Evolutionary conservation across 768 basidiomycete genomes (phyloP).

Genomic region (Cyclocybe cylindracea): DNA sequence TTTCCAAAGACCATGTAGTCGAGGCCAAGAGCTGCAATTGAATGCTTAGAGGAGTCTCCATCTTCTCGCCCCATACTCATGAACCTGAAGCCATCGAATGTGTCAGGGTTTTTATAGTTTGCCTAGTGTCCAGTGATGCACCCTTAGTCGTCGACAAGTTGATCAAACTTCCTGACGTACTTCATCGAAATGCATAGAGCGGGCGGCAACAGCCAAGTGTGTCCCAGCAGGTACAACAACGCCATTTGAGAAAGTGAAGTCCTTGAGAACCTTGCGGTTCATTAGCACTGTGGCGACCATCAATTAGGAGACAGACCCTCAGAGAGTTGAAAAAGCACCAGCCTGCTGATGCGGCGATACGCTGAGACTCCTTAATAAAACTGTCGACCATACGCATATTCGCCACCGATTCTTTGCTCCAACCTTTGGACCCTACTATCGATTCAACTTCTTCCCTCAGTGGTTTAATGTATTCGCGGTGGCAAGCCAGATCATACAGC

Average conservation of each 20-base stretch:
- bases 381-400: conserved; percentile 44
- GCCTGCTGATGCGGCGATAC: conserved; percentile 24
- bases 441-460: conserved; percentile 31
- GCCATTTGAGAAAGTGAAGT: conserved; percentile 16
- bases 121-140: conserved; percentile 12
- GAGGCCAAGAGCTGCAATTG: conserved; percentile 17
- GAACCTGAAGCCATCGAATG: conserved; percentile 52
- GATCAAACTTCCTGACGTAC: not conserved
- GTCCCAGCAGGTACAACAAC: conserved; percentile 14
- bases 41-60: conserved; percentile 25
- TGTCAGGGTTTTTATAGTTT: conserved; percentile 41
- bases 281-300: conserved; percentile 20
- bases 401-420: conserved; percentile 28
- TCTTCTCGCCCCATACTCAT: conserved; percentile 33
- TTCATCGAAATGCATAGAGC: conserved; percentile 14
- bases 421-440: conserved; percentile 30
- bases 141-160: not conserved
- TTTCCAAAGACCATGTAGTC: conserved; percentile 40
- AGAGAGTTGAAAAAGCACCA: not conserved
- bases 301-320: not conserved
- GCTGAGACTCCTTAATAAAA: conserved; percentile 41
- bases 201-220: conserved; percentile 10
- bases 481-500: conserved; percentile 26
- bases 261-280: conserved; percentile 23
- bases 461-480: conserved; percentile 22